A percentile compares a stretch with the other conserved stretches of the same genome.
phyloP scores from a whole-genome alignment of 371 early-diverging fungal genomes.

The Mortierella sp. region DNA sequence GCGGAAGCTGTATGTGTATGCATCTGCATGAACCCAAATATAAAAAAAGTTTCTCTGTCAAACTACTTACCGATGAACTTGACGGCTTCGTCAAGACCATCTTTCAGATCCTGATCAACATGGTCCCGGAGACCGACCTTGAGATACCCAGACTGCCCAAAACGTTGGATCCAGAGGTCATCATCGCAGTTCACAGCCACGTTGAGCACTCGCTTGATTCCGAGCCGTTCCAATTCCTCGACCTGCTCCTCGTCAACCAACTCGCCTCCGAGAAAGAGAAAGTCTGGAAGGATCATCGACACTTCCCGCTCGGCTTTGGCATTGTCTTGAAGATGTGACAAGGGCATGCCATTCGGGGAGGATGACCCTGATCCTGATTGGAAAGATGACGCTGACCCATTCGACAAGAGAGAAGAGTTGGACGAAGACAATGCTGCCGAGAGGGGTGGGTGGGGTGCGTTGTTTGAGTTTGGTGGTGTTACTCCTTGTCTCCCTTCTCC shows the following conservation, averaged over 20 bases:
- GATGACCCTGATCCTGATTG: conserved; percentile 17
- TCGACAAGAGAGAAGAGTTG: conserved; percentile 22
- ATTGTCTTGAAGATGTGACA: conserved; percentile 48
- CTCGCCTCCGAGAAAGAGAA: conserved; percentile 74
- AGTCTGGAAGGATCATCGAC: conserved; percentile 72
- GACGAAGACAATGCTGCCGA: conserved; percentile 26
- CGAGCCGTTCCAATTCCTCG: conserved; percentile 60
- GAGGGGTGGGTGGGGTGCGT: conserved; percentile 14
- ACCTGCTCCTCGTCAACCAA: conserved; percentile 69
- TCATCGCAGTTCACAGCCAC: conserved; percentile 78
- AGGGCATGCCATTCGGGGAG: background rate
- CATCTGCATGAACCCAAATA: background rate
- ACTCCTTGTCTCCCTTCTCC: conserved; percentile 13
- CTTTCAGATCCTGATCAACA: conserved; percentile 73
- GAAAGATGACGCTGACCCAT: conserved; percentile 8
- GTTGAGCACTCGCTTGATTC: conserved; percentile 69
- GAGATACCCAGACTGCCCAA: conserved; percentile 59
- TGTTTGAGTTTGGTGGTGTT: background rate
- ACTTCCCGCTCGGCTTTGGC: conserved; percentile 61
- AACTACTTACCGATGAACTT: conserved; percentile 69
- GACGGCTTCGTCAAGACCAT: conserved; percentile 69
- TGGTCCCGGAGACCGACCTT: conserved; percentile 74
- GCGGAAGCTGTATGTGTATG: background rate
- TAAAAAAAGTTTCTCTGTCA: background rate
- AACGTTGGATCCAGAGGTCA: conserved; percentile 60